Percentiles rank a stretch among this genome's conserved stretches.
These are phyloP conservation scores for Gnomoniopsis sp. DNA, from an alignment of 2,329 filamentous ascomycete genomes.

Conservation along the genomic window DNA sequence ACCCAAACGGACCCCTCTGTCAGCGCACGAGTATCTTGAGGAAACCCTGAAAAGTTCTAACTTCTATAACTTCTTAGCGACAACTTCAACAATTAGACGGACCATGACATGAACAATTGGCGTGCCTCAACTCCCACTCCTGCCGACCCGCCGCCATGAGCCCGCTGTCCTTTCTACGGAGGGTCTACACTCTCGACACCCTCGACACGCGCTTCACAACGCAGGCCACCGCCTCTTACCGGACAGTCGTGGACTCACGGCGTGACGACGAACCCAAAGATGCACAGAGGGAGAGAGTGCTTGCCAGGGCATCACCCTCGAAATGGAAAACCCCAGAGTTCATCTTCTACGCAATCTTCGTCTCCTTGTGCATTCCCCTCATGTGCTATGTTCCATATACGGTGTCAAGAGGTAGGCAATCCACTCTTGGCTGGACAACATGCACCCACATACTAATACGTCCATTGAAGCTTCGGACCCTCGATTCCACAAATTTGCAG, in stretches of 20 bases:
- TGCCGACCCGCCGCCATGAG: slow-evolving; percentile 11
- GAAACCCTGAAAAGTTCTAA: background rate
- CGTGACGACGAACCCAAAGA: slow-evolving; percentile 38
- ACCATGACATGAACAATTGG: slow-evolving; percentile 13
- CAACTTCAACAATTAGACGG: background rate
- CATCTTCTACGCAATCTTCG: slow-evolving; percentile 71
- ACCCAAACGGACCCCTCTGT: background rate
- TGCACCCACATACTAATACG: slow-evolving; percentile 17
- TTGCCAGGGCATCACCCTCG: slow-evolving; percentile 51
- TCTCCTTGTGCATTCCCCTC: slow-evolving; percentile 65
- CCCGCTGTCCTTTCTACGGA: slow-evolving; percentile 45
- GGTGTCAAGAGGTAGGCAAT: slow-evolving; percentile 71
- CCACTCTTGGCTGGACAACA: background rate
- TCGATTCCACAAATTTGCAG: slow-evolving; percentile 71
- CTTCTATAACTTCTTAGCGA: background rate
- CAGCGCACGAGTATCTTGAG: background rate
- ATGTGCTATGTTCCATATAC: slow-evolving; percentile 92
- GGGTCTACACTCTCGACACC: slow-evolving; percentile 47
- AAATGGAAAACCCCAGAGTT: slow-evolving; percentile 89
- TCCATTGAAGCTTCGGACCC: slow-evolving; percentile 68
- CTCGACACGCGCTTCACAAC: slow-evolving; percentile 53
- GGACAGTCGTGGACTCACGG: slow-evolving; percentile 51
- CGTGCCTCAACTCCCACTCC: background rate
- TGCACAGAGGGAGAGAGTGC: slow-evolving; percentile 40
- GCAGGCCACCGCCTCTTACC: slow-evolving; percentile 66